Evolutionary conservation across 1,284 basidiomycete species (phyloP).

Genomic region (Fomitopsis schrenkii): DNA sequence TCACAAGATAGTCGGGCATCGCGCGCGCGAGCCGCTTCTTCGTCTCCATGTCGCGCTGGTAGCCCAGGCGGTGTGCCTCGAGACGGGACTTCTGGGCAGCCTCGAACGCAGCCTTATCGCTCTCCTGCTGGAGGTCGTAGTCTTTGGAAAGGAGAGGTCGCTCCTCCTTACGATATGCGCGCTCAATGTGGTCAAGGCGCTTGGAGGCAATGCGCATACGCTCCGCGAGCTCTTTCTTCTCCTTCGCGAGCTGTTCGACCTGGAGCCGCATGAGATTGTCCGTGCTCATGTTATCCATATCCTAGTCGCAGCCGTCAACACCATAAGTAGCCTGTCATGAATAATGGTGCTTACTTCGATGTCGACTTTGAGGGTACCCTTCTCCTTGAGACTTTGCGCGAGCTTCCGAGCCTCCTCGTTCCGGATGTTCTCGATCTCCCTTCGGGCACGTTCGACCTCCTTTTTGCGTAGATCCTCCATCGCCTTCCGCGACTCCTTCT

Average conservation of each 20-base stretch:
- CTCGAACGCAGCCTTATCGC: constrained; percentile 73
- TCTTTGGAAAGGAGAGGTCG: constrained; percentile 83
- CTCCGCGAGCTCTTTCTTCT: constrained; percentile 88
- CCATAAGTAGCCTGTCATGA: not conserved
- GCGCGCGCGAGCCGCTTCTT: constrained; percentile 80
- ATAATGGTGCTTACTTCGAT: constrained; percentile 55
- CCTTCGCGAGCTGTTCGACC: constrained; percentile 94
- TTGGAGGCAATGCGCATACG: constrained; percentile 84
- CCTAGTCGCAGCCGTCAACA: constrained; percentile 37
- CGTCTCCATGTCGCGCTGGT: constrained; percentile 70
- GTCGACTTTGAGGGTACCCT: constrained; percentile 83
- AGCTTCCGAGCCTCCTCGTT: constrained; percentile 89
- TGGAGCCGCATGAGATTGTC: constrained; percentile 89
- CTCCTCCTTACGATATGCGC: constrained; percentile 94
- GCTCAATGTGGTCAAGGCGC: constrained; percentile 94
- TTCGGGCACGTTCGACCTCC: constrained; percentile 77
- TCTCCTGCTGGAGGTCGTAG: constrained; percentile 83
- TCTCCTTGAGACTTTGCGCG: constrained; percentile 82
- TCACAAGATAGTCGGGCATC: constrained; percentile 68
- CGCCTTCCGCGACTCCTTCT: constrained; percentile 65
- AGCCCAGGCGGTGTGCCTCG: constrained; percentile 57
- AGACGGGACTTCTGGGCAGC: constrained; percentile 57
- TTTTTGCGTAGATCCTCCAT: constrained; percentile 70
- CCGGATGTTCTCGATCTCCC: constrained; percentile 81
- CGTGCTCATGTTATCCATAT: constrained; percentile 83